These are phyloP conservation scores for Ganoderma leucocontextum DNA, from an alignment of 1,284 basidiomycete species.

Conservation along the genomic window DNA sequence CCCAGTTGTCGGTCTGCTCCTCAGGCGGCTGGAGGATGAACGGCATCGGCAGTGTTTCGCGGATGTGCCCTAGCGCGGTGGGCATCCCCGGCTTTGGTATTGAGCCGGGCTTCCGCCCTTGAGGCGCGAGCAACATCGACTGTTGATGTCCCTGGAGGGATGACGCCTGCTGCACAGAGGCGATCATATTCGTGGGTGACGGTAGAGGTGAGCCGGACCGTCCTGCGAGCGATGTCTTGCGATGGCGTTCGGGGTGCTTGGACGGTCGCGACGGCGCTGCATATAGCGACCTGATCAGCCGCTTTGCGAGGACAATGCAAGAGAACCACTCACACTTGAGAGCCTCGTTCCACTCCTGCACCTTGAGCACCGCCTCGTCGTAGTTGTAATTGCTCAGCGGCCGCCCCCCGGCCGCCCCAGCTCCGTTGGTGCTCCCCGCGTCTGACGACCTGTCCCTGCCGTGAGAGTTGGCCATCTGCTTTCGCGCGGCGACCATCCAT, in stretches of 20 bases:
- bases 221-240: constrained; percentile 44
- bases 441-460: constrained; percentile 49
- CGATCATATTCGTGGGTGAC: constrained; percentile 43
- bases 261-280: constrained; percentile 57
- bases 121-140: constrained; percentile 22
- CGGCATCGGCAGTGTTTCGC: constrained; percentile 45
- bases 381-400: constrained; percentile 84
- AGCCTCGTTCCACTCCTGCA: constrained; percentile 99
- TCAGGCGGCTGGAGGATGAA: constrained; percentile 69
- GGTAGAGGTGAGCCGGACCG: constrained; percentile 41
- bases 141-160: constrained; percentile 34
- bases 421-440: constrained; percentile 17
- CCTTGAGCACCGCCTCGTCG: constrained; percentile 93
- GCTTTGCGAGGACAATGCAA: constrained; percentile 16
- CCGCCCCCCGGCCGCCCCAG: constrained; percentile 51
- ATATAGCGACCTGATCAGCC: constrained; percentile 9
- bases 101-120: constrained; percentile 36
- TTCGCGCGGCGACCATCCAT: constrained; percentile 92
- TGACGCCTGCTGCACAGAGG: constrained; percentile 36
- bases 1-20: constrained; percentile 94
- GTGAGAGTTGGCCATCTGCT: constrained; percentile 66
- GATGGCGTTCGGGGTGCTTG: constrained; percentile 57
- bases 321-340: constrained; percentile 77
- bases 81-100: constrained; percentile 33
- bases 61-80: constrained; percentile 37